Conservation (phyloP, 257 asterid genomes). For the Cinchona pubescens region DNA sequence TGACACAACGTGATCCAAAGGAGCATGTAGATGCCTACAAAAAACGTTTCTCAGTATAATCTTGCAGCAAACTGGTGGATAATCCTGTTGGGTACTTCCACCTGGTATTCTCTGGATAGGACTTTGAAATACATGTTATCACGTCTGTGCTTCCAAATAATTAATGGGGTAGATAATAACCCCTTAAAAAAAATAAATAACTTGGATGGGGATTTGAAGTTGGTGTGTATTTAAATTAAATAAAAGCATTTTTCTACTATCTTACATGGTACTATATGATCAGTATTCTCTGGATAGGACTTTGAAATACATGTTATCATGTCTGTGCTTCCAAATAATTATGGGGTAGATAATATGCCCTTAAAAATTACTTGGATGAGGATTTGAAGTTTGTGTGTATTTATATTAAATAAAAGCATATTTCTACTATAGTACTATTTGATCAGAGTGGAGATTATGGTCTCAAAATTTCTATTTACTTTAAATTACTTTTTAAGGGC, state of each 20-base stretch:
- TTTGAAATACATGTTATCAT: neutral
- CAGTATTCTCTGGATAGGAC: neutral
- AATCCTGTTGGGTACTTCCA: too few species aligned
- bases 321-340: neutral
- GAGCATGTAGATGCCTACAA: conserved; percentile 60
- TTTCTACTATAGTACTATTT: neutral
- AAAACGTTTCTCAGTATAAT: conserved; percentile 48
- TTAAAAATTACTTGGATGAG: neutral
- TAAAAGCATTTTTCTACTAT: neutral
- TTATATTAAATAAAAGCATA: neutral
- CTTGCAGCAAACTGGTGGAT: neutral
- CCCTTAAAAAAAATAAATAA: neutral
- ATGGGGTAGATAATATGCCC: neutral
- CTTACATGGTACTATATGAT: neutral
- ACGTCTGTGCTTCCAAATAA: neutral
- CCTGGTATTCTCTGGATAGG: neutral
- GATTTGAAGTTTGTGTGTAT: neutral
- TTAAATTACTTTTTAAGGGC: neutral
- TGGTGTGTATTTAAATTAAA: neutral
- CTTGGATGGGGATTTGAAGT: neutral
- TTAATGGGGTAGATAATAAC: neutral
- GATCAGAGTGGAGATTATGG: neutral
- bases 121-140: neutral
- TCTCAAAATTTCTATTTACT: neutral
- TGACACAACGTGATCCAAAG: conserved; percentile 58